A percentile compares a stretch with the other conserved stretches of the same genome.
Conservation (phyloP, 192 early-diverging fungal species). For the Funneliformis geosporum region DNA sequence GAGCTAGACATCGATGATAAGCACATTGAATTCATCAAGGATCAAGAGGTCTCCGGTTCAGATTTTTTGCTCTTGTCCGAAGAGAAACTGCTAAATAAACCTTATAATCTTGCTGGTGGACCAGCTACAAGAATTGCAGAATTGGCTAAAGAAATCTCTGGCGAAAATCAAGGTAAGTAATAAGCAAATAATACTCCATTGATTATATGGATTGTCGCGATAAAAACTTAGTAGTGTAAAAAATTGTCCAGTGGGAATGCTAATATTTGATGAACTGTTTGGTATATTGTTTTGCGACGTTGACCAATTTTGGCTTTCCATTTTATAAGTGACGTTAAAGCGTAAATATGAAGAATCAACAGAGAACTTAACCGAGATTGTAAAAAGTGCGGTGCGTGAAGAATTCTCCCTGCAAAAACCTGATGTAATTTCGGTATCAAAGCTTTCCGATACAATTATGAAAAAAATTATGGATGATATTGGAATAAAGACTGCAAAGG, state of each 20-base stretch:
- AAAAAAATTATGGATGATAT: constrained; percentile 11
- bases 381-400: not conserved
- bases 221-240: constrained; percentile 1
- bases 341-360: constrained; percentile 23
- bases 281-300: not conserved
- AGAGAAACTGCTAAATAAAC: constrained; percentile 14
- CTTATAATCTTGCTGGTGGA: constrained; percentile 1
- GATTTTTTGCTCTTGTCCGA: constrained; percentile 9
- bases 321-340: constrained; percentile 24
- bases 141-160: constrained; percentile 23
- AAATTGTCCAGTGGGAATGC: not conserved
- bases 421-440: not conserved
- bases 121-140: constrained; percentile 21
- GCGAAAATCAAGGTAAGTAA: constrained; percentile 26
- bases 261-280: not conserved
- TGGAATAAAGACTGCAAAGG: constrained; percentile 8
- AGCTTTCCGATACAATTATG: constrained; percentile 6
- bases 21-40: constrained; percentile 6
- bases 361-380: not conserved
- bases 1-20: not conserved
- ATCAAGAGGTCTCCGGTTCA: not conserved
- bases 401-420: constrained; percentile 15
- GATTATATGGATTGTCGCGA: constrained; percentile 8
- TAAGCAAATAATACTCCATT: constrained; percentile 28
- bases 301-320: not conserved